phyloP scores from a whole-genome alignment of 768 basidiomycete genomes.

The Phanerochaete sordida region DNA sequence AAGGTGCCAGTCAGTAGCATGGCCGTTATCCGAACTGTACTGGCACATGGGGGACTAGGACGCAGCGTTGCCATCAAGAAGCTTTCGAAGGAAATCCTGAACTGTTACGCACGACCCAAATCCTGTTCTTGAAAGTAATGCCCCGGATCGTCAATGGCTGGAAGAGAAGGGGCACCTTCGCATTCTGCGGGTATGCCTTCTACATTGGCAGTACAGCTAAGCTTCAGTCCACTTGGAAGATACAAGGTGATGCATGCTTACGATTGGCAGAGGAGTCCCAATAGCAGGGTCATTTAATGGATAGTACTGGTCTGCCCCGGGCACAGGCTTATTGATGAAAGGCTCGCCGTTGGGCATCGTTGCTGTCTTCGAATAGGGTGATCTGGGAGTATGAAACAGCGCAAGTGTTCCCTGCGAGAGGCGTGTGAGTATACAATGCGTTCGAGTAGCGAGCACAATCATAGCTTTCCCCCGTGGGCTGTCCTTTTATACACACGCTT shows the following conservation, averaged over 20 bases:
- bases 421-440: neutral
- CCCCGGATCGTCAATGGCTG: conserved; percentile 58
- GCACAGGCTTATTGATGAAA: conserved; percentile 43
- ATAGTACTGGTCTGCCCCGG: conserved; percentile 51
- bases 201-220: no score
- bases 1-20: conserved; percentile 80
- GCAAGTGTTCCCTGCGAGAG: neutral
- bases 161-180: conserved; percentile 56
- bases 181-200: conserved; percentile 44
- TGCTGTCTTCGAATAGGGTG: neutral
- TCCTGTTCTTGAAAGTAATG: conserved; percentile 69
- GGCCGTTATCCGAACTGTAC: conserved; percentile 71
- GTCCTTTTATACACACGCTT: neutral
- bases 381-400: neutral
- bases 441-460: neutral
- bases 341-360: neutral
- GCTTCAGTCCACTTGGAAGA: no score
- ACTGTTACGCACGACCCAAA: conserved; percentile 51
- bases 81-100: no score
- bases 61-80: neutral
- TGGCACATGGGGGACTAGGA: conserved; percentile 76
- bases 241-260: conserved; percentile 27
- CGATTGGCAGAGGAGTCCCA: conserved; percentile 38
- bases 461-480: neutral
- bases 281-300: conserved; percentile 58